Evolutionary conservation across 441 rosid species (phyloP), one percentile per base, ranked within the genome.

Genomic region (Gossypium laxum): DNA sequence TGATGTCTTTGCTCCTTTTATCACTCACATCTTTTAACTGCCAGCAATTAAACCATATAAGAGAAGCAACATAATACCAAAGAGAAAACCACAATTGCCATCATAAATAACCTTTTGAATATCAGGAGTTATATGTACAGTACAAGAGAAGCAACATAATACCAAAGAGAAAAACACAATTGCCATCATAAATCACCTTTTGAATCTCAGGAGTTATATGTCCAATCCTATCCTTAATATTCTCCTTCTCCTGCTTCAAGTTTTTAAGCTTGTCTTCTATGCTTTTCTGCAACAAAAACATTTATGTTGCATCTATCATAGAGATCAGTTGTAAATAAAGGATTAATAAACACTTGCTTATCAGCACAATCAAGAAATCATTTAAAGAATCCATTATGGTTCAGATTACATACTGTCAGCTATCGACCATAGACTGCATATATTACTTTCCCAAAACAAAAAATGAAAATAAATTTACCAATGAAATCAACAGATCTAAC

Each of bases 201-300:
- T 69, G 71, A 55, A 85, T 81, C 75, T 95, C 98, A 67, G 94
- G 89, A 41, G 75, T 81, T 65, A 89, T 76, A 67, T 86, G 90
- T 61, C 78, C 82, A 72, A 84, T 95, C 84, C 89, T 97, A 64
- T 82, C 83, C 74, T 82, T 78, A 69, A 95, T 86, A 78, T 78
- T 88, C 70, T 78, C 78, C 82, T 84, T 91, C 82, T 95, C 97
- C 82, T 85, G 85, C 82, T 84, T 85, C 87, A 95, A 81, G 69
- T 78, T 87, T 59, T 77, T 77, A 79, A 91, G 94, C 75, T 92
- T 92, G 84, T 95, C 99, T 75, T 85, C 79, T 67, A 92, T 91
- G 79, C 99, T 92, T 76, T 79, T 82, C 99, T 95, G 91, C 81
- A 79, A 77, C 17, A 79, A 26, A 30, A 65, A 75, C 61, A 41